Evolutionary conservation across 208 protist species (phyloP), one percentile per base, ranked within the genome.

Genomic region (Crithidia bombi): DNA sequence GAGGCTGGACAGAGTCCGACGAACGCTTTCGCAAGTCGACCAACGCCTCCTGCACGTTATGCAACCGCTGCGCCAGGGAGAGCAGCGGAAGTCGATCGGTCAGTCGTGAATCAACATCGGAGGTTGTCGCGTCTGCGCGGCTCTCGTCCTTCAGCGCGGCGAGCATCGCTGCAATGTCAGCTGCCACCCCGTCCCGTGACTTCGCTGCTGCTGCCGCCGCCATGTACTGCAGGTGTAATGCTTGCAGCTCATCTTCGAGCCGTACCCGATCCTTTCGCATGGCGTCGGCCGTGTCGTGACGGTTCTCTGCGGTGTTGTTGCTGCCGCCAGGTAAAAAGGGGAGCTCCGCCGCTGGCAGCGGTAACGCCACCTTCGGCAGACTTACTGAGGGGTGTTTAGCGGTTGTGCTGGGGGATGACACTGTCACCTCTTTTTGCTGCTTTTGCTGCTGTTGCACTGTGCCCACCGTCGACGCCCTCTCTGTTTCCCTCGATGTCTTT

Each of bases 181-280:
- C 44, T 32, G 26, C 35, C 19, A 21, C 51, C 1, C 58, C 15
- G 39, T 26, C 15, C 26, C n/a, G 14, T 14, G 55, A 30, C 43
- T 19, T 26, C 1, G 46, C 19, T 9, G 71, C 55, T 1, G 71
- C 39, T 6, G 52, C 54, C 1, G 54, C 38, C 14, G 63, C 23
- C 71, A 77, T 65, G 38, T 46, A 70, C 21, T 67, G 63, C 14
- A 71, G 57, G 32, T 77, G 71, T n/a, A 77, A 43, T 19, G 64
- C 6, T 47, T 77, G 63, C 36, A 77, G 41, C 56, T 65, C 71
- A n/a, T 71, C 71, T 12, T 67, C 49, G 28, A 77, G 43, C n/a
- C 19, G 38, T 35, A 70, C 30, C 7, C 63, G 70, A 6, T 39
- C 52, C 57, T 38, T 33, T 6, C 17, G 19, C 11, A 7, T 25